Base-by-base conservation (phyloP, 2,329 filamentous ascomycete species). In the Podosphaera fusca region DNA sequence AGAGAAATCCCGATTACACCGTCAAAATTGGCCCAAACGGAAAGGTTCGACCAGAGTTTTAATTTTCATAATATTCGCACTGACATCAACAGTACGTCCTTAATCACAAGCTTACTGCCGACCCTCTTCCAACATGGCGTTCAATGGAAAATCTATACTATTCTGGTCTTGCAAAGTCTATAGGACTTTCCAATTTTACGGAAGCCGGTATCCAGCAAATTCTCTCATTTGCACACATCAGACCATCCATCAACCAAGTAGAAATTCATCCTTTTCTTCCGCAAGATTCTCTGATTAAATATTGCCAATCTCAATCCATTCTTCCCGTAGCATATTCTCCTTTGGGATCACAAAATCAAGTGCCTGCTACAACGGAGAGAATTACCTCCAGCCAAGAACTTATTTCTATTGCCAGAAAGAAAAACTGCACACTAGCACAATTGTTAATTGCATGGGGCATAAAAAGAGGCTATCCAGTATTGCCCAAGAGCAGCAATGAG, bases 211-310 rank as follows among this genome's bases (percentile, higher is more conserved):
- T 82, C 40, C 70, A 80, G 62, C 68, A 76, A 58, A 71, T 82
- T 29, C 69, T 78, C 31, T 61, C 63, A 49, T 69, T 67, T 14
- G 74, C 74, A 55, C 70, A 70, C 60, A 70, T 77, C 64, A 71
- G 69, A 60, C 75, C 75, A 0, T 63, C 70, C 14, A 69, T 76
- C 57, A 76, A 77, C 69, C 75, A 78, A 66, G 70, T 78, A 61
- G 85, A 90, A 71, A 81, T 79, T 66, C 84, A 90, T 69, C 84
- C 85, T 0, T 86, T 87, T 67, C 73, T 85, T 55, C 70, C 72
- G 1, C 82, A 88, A 70, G 76, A 84, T 63, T 80, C 86, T 60
- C 79, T 87, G 59, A 78, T 84, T 59, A 77, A 84, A 60, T 76
- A 80, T 63, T 86, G 81, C 74, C 76, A 76, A 59, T 71, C 74